phyloP scores from a whole-genome alignment of 805 yeast genomes.

The Spathaspora arborariae region DNA sequence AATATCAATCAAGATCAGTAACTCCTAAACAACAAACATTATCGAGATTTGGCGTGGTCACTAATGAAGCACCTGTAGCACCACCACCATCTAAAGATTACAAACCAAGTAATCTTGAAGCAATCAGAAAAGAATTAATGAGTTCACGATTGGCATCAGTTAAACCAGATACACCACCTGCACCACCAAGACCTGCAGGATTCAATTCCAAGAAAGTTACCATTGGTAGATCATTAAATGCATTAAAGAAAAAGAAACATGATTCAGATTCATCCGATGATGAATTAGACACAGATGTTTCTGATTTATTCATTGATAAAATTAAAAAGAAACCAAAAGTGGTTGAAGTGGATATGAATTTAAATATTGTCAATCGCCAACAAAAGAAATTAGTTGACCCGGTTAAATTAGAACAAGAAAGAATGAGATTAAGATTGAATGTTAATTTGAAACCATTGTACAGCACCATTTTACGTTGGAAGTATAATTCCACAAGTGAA shows the following conservation, averaged over 20 bases:
- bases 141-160: slow-evolving; percentile 9
- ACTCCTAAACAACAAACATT: slow-evolving; percentile 33
- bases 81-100: slow-evolving; percentile 29
- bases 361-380: slow-evolving; percentile 10
- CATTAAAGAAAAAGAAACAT: slow-evolving; percentile 24
- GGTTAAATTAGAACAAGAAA: slow-evolving; percentile 57
- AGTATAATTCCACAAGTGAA: slow-evolving; percentile 52
- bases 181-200: slow-evolving; percentile 53
- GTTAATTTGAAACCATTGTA: slow-evolving; percentile 79
- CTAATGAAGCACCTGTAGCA: slow-evolving; percentile 30
- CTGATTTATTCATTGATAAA: slow-evolving; percentile 39
- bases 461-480: slow-evolving; percentile 69
- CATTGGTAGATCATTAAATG: slow-evolving; percentile 32
- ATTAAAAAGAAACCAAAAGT: slow-evolving; percentile 31
- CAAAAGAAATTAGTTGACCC: slow-evolving; percentile 28
- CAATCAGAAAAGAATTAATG: slow-evolving; percentile 30
- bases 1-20: slow-evolving; percentile 2
- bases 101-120: slow-evolving; percentile 30
- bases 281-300: slow-evolving; percentile 29
- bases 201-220: slow-evolving; percentile 35
- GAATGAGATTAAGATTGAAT: slow-evolving; percentile 74
- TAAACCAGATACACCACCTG: slow-evolving; percentile 27
- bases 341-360: slow-evolving; percentile 39
- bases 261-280: slow-evolving; percentile 35
- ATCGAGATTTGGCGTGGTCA: slow-evolving; percentile 30